phyloP scores from a whole-genome alignment of 2,329 filamentous ascomycete genomes.

The Phyllosticta citriasiana region DNA sequence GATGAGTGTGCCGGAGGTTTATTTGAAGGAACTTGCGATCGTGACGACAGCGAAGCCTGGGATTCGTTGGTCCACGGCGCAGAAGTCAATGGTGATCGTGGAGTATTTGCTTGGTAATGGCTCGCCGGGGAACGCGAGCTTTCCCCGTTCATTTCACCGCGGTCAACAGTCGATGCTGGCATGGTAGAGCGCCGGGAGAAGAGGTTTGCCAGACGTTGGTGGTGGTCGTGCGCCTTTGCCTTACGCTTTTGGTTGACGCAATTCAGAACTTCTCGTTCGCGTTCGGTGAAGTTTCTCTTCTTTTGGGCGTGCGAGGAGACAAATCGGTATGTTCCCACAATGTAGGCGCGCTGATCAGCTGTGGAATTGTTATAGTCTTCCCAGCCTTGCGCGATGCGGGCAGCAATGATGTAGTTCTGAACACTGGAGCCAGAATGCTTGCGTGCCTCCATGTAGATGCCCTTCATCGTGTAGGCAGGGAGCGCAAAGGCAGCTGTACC shows the following conservation, averaged over 20 bases:
- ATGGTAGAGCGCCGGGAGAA: background rate
- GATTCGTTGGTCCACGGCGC: background rate
- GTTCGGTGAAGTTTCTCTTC: slow-evolving; percentile 40
- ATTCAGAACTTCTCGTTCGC: slow-evolving; percentile 41
- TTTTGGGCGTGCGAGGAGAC: slow-evolving; percentile 49
- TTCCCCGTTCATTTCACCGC: background rate
- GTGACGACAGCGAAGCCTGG: background rate
- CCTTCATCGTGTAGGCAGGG: slow-evolving; percentile 75
- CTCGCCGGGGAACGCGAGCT: background rate
- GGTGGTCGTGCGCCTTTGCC: slow-evolving; percentile 11
- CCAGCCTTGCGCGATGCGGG: slow-evolving; percentile 64
- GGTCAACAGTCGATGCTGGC: background rate
- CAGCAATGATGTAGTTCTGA: slow-evolving; percentile 69
- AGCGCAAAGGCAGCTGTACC: slow-evolving; percentile 37
- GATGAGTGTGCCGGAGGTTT: background rate
- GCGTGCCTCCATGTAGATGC: slow-evolving; percentile 66
- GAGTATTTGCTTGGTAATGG: background rate
- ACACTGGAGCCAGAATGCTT: slow-evolving; percentile 61
- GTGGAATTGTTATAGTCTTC: slow-evolving; percentile 50
- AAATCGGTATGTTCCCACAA: slow-evolving; percentile 56
- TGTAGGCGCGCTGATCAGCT: slow-evolving; percentile 50
- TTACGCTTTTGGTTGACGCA: slow-evolving; percentile 28
- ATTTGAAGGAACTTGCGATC: background rate
- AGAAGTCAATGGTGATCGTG: background rate
- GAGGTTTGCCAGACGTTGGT: slow-evolving; percentile 13